Evolutionary conservation across 106 monocot genomes (phyloP).

Genomic region (Dendrobium huoshanense): DNA sequence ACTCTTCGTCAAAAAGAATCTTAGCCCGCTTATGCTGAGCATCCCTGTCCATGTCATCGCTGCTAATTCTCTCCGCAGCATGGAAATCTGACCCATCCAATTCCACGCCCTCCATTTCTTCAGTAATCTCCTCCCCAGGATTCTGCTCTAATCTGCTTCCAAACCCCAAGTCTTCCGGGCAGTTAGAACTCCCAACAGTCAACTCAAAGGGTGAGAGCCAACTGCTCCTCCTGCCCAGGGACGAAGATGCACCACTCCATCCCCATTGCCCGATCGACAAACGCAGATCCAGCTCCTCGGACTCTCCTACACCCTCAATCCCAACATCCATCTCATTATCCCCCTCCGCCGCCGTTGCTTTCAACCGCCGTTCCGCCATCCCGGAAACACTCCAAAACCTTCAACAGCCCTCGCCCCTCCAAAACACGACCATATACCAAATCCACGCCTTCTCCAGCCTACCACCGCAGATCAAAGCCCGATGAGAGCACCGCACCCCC

Average conservation of each 20-base stretch:
- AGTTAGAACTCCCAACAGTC: not conserved
- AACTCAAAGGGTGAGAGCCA: not conserved
- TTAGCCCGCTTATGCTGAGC: slow-evolving; percentile 6
- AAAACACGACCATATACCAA: not conserved
- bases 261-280: slow-evolving; percentile 2
- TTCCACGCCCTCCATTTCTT: not conserved
- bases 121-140: not conserved
- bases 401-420: not conserved
- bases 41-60: not conserved
- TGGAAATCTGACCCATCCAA: not conserved
- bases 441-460: not conserved
- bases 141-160: not conserved
- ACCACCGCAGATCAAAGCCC: not conserved
- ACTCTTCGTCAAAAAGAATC: slow-evolving; percentile 1
- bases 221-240: not conserved
- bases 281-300: not conserved
- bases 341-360: not conserved
- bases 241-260: not conserved
- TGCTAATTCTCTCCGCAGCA: not conserved
- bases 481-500: not conserved
- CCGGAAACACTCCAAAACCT: not conserved
- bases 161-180: not conserved
- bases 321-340: not conserved
- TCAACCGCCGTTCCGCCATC: slow-evolving; percentile 7
- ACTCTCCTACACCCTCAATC: not conserved